These are phyloP conservation scores for Psilocybe sp. DNA, from an alignment of 768 basidiomycete species.

Conservation along the genomic window DNA sequence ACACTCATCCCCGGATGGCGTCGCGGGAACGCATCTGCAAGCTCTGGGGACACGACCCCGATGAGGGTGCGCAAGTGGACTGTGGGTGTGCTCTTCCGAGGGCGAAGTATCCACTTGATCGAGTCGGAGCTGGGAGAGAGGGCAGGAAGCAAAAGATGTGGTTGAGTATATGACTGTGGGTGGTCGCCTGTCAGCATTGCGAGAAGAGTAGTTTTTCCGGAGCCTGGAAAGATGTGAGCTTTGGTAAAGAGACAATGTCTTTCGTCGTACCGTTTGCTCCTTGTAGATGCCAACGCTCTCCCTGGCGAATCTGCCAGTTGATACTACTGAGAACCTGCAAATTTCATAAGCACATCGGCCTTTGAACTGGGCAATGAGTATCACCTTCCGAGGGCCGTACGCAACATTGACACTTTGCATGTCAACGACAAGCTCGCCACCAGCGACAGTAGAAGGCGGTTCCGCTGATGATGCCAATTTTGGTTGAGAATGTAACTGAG, in stretches of 20 bases:
- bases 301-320: conserved; percentile 77
- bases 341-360: background rate
- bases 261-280: conserved; percentile 73
- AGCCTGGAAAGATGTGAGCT: conserved; percentile 45
- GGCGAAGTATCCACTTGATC: conserved; percentile 28
- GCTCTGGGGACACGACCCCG: conserved; percentile 85
- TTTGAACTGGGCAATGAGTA: conserved; percentile 2
- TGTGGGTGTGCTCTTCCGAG: conserved; percentile 67
- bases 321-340: conserved; percentile 71
- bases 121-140: conserved; percentile 28
- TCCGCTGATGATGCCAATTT: background rate
- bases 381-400: conserved; percentile 65
- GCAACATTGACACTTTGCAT: conserved; percentile 66
- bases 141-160: conserved; percentile 31
- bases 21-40: conserved; percentile 88
- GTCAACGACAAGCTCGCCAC: conserved; percentile 43
- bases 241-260: background rate
- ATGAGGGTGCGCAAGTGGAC: conserved; percentile 62
- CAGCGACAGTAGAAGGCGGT: background rate
- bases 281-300: conserved; percentile 87
- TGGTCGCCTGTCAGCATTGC: conserved; percentile 92
- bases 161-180: conserved; percentile 87
- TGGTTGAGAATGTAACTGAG: background rate
- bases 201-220: conserved; percentile 92
- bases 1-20: conserved; percentile 59